These are phyloP conservation scores for Pyrenophora graminea DNA, from an alignment of 2,329 filamentous ascomycete genomes.

Conservation along the genomic window DNA sequence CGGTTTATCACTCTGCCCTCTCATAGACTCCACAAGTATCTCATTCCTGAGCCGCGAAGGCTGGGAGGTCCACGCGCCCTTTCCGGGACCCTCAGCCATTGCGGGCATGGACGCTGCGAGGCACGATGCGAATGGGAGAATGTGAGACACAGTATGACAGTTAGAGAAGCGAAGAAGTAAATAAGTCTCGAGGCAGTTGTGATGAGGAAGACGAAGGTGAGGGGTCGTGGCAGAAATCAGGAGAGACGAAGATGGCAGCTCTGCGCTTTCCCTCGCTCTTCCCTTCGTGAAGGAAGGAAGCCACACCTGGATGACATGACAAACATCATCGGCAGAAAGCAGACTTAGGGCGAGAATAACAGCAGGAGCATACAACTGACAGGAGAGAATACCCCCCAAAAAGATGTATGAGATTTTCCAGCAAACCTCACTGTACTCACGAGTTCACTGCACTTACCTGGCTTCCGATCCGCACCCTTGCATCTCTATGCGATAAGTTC, in stretches of 20 bases:
- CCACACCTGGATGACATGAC: constrained; percentile 9
- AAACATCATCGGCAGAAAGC: neutral
- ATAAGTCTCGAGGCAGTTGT: neutral
- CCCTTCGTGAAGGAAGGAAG: constrained; percentile 18
- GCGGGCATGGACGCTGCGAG: neutral
- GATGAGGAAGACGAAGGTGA: neutral
- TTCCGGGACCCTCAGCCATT: constrained; percentile 20
- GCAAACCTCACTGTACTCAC: no score
- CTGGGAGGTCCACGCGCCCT: constrained; percentile 1
- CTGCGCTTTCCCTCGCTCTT: constrained; percentile 20
- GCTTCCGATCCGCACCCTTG: no score
- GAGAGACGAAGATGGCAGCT: constrained; percentile 13
- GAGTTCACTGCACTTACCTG: no score
- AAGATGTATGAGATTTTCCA: neutral
- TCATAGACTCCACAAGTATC: constrained; percentile 16
- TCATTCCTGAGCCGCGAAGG: constrained; percentile 33
- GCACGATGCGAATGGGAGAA: neutral
- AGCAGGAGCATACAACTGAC: neutral
- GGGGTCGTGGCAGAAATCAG: neutral
- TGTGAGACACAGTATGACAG: neutral
- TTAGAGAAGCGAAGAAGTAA: neutral
- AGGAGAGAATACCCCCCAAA: neutral
- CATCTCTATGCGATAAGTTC: no score
- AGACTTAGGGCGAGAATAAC: neutral
- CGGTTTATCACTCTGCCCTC: constrained; percentile 13